These are phyloP conservation scores for Miscanthus lutarioriparius DNA, from an alignment of 176 grass and related monocot species.

Conservation along the genomic window DNA sequence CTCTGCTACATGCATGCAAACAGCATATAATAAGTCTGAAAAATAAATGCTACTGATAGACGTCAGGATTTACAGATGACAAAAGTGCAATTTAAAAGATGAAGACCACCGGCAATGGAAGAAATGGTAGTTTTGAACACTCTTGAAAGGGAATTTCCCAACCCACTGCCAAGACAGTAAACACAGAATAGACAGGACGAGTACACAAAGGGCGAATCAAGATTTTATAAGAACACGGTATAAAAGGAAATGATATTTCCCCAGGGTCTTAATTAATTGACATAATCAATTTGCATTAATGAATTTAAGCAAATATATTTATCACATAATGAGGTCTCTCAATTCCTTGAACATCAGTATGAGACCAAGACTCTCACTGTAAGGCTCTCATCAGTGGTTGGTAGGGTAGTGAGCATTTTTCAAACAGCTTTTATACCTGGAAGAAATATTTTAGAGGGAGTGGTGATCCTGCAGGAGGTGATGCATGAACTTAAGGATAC, in stretches of 20 bases:
- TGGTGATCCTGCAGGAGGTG: no score
- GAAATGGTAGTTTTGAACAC: background rate
- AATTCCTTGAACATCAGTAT: background rate
- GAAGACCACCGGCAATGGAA: background rate
- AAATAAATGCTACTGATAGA: background rate
- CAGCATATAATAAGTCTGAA: background rate
- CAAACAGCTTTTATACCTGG: no score
- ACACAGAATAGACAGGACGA: background rate
- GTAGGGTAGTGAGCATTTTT: no score
- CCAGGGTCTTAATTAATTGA: background rate
- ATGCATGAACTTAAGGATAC: no score
- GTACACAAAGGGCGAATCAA: background rate
- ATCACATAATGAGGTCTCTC: constrained; percentile 1
- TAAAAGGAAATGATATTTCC: background rate
- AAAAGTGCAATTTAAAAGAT: background rate
- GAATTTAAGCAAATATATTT: background rate
- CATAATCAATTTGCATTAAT: background rate
- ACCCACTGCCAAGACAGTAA: background rate
- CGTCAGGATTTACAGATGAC: background rate
- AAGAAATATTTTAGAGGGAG: no score
- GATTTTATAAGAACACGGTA: background rate
- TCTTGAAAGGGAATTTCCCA: background rate
- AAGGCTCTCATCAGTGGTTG: no score
- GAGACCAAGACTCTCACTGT: no score
- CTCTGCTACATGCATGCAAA: background rate